Base-by-base conservation (phyloP, 108 stramenopile species). In the Skeletonema potamos region DNA sequence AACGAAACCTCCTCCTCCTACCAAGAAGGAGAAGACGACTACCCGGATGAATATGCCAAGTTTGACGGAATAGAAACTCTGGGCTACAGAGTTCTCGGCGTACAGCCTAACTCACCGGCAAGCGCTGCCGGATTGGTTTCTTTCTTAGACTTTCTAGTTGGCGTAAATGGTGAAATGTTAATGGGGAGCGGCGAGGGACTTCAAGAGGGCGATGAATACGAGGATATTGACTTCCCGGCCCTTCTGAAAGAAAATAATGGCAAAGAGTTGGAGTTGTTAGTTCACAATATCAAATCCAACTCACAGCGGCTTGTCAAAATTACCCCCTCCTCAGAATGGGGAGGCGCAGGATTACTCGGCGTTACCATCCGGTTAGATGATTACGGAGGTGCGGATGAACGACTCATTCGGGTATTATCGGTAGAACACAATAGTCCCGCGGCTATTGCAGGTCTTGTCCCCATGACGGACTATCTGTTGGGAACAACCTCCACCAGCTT, bases 121-220 rank as follows among this genome's bases (percentile, higher is more conserved):
- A 77, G 84, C 26, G 69, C 83, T 20, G 95, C 93, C 24, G 96
- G 98, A n/a, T 80, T 98, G 0, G 97, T 98, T 2, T 81, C 83
- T 41, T 98, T 97, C 74, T 92, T 98, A 61, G 98, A 97, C 70
- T 97, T 98, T 73, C 84, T 98, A 37, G 96, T 98, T 3, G 95
- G 91, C 1, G 89, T 84, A 60, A 85, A 94, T 65, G 87, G 83
- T 2, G 41, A 75, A 44, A 87, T 94, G 87, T 59, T 91, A 22
- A 58, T 94, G 55, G 92, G 86, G 18, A 86, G 84, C 43, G 92
- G 92, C 0, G 88, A 89, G 61, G 83, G 75, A 27, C 66, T 89
- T 15, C 70, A 87, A 32, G 86, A 89, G 67, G 92, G 87, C 3
- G 92, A 91, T 2, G 89, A 90, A 77, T 91, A 94, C 56, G 86